These are phyloP conservation scores for Phylloporus arenicola DNA, from an alignment of 768 basidiomycete species.

Conservation along the genomic window DNA sequence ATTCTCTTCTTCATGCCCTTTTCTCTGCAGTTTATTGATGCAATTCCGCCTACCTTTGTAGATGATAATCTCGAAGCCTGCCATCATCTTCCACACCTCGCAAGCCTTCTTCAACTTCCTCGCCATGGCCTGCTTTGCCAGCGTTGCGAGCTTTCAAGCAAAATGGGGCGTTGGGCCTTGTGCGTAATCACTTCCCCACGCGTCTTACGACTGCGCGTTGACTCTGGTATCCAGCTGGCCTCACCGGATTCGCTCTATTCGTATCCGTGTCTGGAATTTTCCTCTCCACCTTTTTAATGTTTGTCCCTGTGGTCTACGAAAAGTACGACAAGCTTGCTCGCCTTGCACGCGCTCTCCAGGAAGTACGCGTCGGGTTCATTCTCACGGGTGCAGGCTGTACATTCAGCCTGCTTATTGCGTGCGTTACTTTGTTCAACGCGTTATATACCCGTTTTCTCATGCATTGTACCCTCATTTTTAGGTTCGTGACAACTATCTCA, in stretches of 20 bases:
- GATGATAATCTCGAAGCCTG: slow-evolving; percentile 87
- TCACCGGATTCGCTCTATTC: slow-evolving; percentile 83
- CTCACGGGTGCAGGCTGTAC: slow-evolving; percentile 65
- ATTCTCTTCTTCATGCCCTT: slow-evolving; percentile 14
- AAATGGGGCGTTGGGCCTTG: slow-evolving; percentile 83
- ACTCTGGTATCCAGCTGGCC: slow-evolving; percentile 56
- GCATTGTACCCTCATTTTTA: slow-evolving; percentile 22
- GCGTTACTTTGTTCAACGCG: slow-evolving; percentile 31
- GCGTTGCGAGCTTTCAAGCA: slow-evolving; percentile 84
- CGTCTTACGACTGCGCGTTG: slow-evolving; percentile 5
- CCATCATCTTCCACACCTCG: slow-evolving; percentile 67
- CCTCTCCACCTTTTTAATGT: slow-evolving; percentile 66
- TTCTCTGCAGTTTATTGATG: slow-evolving; percentile 11
- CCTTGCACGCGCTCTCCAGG: slow-evolving; percentile 75
- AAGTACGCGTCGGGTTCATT: slow-evolving; percentile 80
- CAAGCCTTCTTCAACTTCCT: slow-evolving; percentile 94
- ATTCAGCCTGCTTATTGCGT: slow-evolving; percentile 73
- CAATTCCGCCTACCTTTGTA: slow-evolving; percentile 28
- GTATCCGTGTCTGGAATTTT: slow-evolving; percentile 67
- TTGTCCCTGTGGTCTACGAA: slow-evolving; percentile 76
- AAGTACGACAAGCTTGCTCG: slow-evolving; percentile 79
- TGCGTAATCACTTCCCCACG: slow-evolving; percentile 38
- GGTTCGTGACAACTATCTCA: slow-evolving; percentile 72
- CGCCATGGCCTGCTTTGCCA: slow-evolving; percentile 86
- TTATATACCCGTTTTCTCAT: slow-evolving; percentile 13